Evolutionary conservation across 768 basidiomycete genomes (phyloP).

Genomic region (Psilocybe cubensis): DNA sequence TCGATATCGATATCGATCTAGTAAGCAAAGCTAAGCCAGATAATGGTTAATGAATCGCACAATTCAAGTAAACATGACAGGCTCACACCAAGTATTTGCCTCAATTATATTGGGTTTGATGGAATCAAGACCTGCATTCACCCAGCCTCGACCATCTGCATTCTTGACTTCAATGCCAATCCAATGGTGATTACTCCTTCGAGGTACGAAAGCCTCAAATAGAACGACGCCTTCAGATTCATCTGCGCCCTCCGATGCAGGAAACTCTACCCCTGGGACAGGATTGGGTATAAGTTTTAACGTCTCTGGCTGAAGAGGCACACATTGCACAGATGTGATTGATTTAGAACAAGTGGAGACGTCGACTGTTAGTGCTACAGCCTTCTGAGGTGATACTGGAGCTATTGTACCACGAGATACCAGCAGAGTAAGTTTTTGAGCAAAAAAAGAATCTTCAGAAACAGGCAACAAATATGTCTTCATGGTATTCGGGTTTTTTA

Average conservation of each 20-base stretch:
- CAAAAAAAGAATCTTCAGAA: constrained; percentile 19
- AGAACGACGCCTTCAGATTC: constrained; percentile 77
- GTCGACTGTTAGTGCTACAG: constrained; percentile 46
- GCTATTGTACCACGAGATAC: constrained; percentile 62
- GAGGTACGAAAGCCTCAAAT: constrained; percentile 48
- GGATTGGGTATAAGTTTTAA: constrained; percentile 71
- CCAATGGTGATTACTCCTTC: constrained; percentile 31
- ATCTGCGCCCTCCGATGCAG: constrained; percentile 66
- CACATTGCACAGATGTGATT: constrained; percentile 37
- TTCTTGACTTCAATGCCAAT: constrained; percentile 57
- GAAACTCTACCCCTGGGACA: constrained; percentile 55
- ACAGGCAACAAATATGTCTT: constrained; percentile 58
- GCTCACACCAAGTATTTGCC: constrained; percentile 49
- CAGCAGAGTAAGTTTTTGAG: constrained; percentile 51
- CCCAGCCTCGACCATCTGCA: constrained; percentile 62
- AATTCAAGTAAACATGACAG: constrained; percentile 5
- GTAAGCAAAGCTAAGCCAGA: constrained; percentile 42
- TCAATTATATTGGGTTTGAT: constrained; percentile 34
- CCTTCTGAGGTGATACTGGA: constrained; percentile 52
- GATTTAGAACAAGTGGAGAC: constrained; percentile 47
- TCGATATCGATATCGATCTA: constrained; percentile 33
- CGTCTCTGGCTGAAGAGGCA: constrained; percentile 42
- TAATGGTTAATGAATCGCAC: constrained; percentile 12
- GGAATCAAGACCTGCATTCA: constrained; percentile 55
- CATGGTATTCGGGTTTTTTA: constrained; percentile 45